Conservation (phyloP, 805 yeast genomes). For the Schwanniomyces vanrijiae region DNA sequence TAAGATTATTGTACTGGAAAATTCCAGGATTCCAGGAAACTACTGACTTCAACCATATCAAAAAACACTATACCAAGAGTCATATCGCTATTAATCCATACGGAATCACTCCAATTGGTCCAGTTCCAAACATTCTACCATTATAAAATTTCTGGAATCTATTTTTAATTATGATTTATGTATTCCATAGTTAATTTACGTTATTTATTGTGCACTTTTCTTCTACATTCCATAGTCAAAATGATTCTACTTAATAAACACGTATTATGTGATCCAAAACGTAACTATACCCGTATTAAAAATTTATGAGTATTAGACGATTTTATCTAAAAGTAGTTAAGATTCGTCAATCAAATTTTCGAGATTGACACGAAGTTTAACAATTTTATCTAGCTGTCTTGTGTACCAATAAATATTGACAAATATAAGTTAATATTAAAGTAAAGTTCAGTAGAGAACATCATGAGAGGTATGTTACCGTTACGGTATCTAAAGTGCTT, state of each 20-base stretch:
- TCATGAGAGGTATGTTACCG: conserved; percentile 7
- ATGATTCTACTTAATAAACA: no score
- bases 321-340: not conserved
- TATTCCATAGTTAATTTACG: not conserved
- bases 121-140: conserved; percentile 67
- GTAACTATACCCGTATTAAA: not conserved
- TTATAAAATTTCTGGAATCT: conserved; percentile 1
- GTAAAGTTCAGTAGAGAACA: not conserved
- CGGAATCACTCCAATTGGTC: conserved; percentile 87
- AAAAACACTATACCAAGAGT: conserved; percentile 85
- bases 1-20: conserved; percentile 80
- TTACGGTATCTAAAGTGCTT: not conserved
- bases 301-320: not conserved
- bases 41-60: conserved; percentile 87
- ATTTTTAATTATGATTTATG: not conserved
- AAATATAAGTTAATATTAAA: not conserved
- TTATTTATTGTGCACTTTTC: not conserved
- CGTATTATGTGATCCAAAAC: not conserved
- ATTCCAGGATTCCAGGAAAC: conserved; percentile 71
- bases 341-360: not conserved
- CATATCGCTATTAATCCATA: conserved; percentile 79
- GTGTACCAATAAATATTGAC: not conserved
- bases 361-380: not conserved
- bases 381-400: not conserved
- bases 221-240: not conserved